phyloP scores from a whole-genome alignment of 345 rosid genomes.

The Capsella bursapastoris region DNA sequence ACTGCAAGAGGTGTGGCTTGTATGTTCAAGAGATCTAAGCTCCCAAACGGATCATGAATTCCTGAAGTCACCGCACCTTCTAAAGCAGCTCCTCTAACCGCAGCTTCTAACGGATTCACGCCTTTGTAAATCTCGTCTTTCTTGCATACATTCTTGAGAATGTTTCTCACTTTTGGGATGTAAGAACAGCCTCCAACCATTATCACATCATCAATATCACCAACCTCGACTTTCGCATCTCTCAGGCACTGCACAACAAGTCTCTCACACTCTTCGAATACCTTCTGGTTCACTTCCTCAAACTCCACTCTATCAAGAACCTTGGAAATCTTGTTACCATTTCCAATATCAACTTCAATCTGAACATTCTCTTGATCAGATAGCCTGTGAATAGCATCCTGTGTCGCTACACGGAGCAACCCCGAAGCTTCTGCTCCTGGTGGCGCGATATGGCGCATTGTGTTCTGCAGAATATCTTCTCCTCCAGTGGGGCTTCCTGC shows the following conservation, averaged over 20 bases:
- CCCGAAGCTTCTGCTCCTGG: constrained; percentile 55
- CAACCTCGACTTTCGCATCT: constrained; percentile 65
- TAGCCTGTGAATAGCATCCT: constrained; percentile 75
- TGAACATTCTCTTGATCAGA: constrained; percentile 54
- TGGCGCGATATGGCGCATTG: constrained; percentile 56
- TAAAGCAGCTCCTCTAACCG: constrained; percentile 81
- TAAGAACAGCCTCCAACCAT: constrained; percentile 87
- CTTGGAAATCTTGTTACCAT: constrained; percentile 58
- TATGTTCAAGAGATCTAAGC: constrained; percentile 80
- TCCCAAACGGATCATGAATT: constrained; percentile 77
- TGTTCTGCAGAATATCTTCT: constrained; percentile 83
- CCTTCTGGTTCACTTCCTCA: constrained; percentile 63
- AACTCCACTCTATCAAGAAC: constrained; percentile 62
- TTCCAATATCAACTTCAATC: constrained; percentile 71
- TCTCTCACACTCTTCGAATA: constrained; percentile 66
- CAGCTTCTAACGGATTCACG: constrained; percentile 74
- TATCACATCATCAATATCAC: constrained; percentile 67
- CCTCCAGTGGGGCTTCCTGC: constrained; percentile 78
- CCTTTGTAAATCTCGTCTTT: constrained; percentile 60
- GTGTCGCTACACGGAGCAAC: constrained; percentile 75
- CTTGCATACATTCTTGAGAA: constrained; percentile 55
- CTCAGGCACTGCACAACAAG: constrained; percentile 67
- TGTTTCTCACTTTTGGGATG: constrained; percentile 60
- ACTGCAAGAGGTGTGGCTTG: constrained; percentile 73
- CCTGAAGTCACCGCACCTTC: constrained; percentile 96